Percentiles rank a stretch among this genome's conserved stretches.
Evolutionary conservation across 257 asterid genomes (phyloP).

Genomic region (Henckelia pumila): DNA sequence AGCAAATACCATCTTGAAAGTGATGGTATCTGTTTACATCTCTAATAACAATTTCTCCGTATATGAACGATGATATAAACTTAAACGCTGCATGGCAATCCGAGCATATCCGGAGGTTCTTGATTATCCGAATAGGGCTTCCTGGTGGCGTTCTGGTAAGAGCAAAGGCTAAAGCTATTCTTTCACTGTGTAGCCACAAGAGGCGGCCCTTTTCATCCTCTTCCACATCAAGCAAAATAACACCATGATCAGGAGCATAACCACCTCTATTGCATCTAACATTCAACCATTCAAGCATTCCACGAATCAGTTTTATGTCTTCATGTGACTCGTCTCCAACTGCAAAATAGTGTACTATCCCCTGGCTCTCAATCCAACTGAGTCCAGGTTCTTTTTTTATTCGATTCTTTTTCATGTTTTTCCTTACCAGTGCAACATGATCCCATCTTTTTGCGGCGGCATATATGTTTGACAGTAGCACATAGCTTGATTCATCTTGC

Average conservation of each 20-base stretch:
- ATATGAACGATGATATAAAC: slow-evolving; percentile 48
- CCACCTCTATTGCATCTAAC: no score
- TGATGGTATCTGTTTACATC: slow-evolving; percentile 86
- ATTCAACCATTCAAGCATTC: no score
- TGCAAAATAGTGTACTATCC: slow-evolving; percentile 68
- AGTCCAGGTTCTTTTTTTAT: slow-evolving; percentile 92
- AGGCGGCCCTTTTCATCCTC: no score
- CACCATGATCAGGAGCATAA: no score
- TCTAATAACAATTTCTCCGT: slow-evolving; percentile 60
- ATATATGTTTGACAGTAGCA: slow-evolving; percentile 74
- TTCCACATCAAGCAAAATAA: no score
- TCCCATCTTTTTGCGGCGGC: slow-evolving; percentile 82
- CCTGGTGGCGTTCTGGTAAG: no score
- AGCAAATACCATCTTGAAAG: slow-evolving; percentile 69
- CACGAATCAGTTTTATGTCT: no score
- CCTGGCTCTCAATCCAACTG: slow-evolving; percentile 87
- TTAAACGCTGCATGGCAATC: slow-evolving; percentile 67
- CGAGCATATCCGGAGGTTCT: slow-evolving; percentile 54
- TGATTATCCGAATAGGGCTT: no score
- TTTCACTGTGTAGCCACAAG: no score
- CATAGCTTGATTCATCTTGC: slow-evolving; percentile 76
- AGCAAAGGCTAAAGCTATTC: no score
- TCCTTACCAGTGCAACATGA: slow-evolving; percentile 65
- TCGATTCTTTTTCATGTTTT: slow-evolving; percentile 65
- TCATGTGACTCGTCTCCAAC: slow-evolving; percentile 86